Evolutionary conservation across 2,329 filamentous ascomycete genomes (phyloP).

Genomic region (Knufia fluminis): DNA sequence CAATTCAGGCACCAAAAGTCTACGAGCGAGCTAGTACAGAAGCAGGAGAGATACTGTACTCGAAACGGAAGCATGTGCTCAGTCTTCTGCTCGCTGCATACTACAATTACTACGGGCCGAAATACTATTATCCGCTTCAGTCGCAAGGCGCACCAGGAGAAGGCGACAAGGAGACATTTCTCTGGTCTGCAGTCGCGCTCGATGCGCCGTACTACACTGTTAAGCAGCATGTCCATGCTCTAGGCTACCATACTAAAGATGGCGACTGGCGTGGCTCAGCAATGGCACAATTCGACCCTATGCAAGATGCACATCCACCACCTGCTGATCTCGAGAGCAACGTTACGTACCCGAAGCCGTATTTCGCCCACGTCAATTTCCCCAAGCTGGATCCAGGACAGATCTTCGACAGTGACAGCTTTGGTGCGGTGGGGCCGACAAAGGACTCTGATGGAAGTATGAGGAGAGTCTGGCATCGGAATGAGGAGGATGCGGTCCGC

Average conservation of each 20-base stretch:
- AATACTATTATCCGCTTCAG: conserved; percentile 38
- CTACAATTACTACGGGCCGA: conserved; percentile 41
- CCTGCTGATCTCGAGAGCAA: conserved; percentile 26
- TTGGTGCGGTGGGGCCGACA: conserved; percentile 24
- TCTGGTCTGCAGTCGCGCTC: conserved; percentile 35
- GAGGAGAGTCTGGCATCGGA: conserved; percentile 27
- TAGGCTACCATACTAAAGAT: conserved; percentile 25
- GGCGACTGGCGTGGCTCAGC: conserved; percentile 29
- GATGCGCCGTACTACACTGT: conserved; percentile 36
- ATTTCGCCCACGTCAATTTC: conserved; percentile 34
- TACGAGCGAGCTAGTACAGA: conserved; percentile 31
- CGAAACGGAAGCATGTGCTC: conserved; percentile 34
- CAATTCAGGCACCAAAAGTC: conserved; percentile 27
- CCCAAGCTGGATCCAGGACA: conserved; percentile 34
- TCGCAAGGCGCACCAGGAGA: conserved; percentile 40
- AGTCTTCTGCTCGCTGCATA: conserved; percentile 40
- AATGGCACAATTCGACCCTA: conserved; percentile 32
- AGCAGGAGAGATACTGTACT: conserved; percentile 38
- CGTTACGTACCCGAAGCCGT: conserved; percentile 25
- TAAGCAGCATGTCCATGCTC: conserved; percentile 28
- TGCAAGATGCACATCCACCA: conserved; percentile 26
- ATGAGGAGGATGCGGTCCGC: conserved; percentile 24
- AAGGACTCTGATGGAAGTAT: conserved; percentile 27
- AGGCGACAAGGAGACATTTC: conserved; percentile 45
- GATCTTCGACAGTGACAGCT: conserved; percentile 26